Evolutionary conservation across 192 early-diverging fungal genomes (phyloP).

Genomic region (Oehlia diaphana): DNA sequence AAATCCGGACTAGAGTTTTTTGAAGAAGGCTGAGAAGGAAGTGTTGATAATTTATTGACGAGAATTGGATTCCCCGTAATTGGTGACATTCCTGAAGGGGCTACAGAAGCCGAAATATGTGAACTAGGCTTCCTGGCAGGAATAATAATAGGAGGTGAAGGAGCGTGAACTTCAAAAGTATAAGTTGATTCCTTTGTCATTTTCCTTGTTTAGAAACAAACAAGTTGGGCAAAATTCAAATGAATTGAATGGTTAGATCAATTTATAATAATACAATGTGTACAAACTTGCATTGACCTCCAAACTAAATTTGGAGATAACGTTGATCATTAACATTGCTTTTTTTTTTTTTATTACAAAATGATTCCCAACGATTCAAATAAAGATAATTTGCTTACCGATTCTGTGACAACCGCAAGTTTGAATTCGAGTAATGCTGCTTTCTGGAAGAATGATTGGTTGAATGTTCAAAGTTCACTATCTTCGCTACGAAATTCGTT

Average conservation of each 20-base stretch:
- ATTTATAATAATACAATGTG: no score
- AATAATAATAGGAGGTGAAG: neutral
- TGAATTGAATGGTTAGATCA: no score
- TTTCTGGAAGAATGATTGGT: neutral
- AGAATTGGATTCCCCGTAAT: constrained; percentile 11
- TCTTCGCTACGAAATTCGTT: constrained; percentile 34
- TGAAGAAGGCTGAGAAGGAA: neutral
- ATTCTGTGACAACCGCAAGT: neutral
- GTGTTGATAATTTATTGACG: neutral
- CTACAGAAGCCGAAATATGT: neutral
- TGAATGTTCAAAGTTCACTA: neutral
- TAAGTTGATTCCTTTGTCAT: constrained; percentile 2
- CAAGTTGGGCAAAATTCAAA: no score
- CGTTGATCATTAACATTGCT: no score
- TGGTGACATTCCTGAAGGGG: neutral
- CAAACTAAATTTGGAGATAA: no score
- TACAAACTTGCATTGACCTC: no score
- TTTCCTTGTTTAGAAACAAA: neutral
- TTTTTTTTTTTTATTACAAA: no score
- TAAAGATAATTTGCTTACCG: no score
- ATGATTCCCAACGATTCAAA: no score
- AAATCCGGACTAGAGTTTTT: neutral
- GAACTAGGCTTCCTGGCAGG: neutral
- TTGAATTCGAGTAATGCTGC: neutral
- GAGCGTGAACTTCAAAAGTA: constrained; percentile 9